Conservation (phyloP, 2,329 filamentous ascomycete genomes). For the Teratosphaeria gauchensis region DNA sequence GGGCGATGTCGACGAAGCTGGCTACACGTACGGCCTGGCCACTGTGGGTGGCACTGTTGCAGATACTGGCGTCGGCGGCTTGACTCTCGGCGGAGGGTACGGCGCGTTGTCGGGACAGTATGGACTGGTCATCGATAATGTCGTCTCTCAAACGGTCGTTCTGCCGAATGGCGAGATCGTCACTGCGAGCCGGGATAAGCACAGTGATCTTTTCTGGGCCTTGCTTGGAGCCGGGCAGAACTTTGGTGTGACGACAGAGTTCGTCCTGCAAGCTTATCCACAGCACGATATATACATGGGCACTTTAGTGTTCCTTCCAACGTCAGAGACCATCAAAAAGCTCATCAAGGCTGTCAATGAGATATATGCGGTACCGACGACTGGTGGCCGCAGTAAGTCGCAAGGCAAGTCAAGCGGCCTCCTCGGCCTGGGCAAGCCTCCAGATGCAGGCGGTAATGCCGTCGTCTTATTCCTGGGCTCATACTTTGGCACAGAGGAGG, state of each 20-base stretch:
- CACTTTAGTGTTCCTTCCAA: constrained; percentile 27
- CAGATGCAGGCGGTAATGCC: constrained; percentile 14
- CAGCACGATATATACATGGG: constrained; percentile 29
- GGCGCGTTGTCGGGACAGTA: constrained; percentile 42
- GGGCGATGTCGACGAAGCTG: constrained; percentile 35
- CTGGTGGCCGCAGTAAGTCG: constrained; percentile 10
- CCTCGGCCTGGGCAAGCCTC: constrained; percentile 14
- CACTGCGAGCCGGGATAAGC: constrained; percentile 32
- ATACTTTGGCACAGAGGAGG: constrained; percentile 12
- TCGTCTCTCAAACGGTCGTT: constrained; percentile 32
- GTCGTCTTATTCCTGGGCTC: constrained; percentile 12
- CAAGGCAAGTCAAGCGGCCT: constrained; percentile 10
- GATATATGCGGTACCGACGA: constrained; percentile 10
- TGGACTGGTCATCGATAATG: constrained; percentile 46
- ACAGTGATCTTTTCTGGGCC: constrained; percentile 43
- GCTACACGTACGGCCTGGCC: constrained; percentile 43
- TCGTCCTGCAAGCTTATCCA: constrained; percentile 28
- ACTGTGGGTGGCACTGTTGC: constrained; percentile 54
- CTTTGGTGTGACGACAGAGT: constrained; percentile 39
- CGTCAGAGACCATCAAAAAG: constrained; percentile 9
- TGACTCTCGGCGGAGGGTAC: constrained; percentile 33
- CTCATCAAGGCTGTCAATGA: constrained; percentile 14
- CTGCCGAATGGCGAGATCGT: constrained; percentile 32
- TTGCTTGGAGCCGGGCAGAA: constrained; percentile 37
- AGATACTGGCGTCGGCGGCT: constrained; percentile 52